Percentiles rank a stretch among this genome's conserved stretches.
Conservation (phyloP, 768 basidiomycete species). For the Xanthoconium stramineum region DNA sequence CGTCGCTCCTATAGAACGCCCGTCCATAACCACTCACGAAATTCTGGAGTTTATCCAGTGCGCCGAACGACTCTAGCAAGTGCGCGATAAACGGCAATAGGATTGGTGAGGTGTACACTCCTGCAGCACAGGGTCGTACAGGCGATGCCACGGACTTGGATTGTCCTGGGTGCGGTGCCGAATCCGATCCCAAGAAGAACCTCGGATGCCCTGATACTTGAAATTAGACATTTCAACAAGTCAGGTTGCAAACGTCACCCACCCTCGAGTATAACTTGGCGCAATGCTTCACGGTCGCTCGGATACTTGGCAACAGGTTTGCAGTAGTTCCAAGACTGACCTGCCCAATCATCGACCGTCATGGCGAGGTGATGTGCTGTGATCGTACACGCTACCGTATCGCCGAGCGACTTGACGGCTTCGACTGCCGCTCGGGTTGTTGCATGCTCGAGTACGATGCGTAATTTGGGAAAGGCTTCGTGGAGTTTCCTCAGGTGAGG, state of each 20-base stretch:
- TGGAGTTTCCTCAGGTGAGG: constrained; percentile 85
- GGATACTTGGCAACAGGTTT: constrained; percentile 98
- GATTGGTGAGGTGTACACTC: constrained; percentile 92
- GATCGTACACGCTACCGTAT: constrained; percentile 92
- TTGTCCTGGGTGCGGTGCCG: constrained; percentile 81
- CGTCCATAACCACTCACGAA: constrained; percentile 83
- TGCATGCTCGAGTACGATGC: constrained; percentile 96
- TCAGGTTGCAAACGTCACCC: constrained; percentile 6
- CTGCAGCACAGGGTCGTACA: constrained; percentile 81
- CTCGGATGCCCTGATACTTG: constrained; percentile 69
- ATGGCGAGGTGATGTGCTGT: constrained; percentile 94
- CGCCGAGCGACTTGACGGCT: constrained; percentile 70
- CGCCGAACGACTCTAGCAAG: constrained; percentile 82
- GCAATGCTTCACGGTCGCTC: constrained; percentile 81
- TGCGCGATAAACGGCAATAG: constrained; percentile 88
- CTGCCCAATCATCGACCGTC: constrained; percentile 95
- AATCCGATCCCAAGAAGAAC: constrained; percentile 97
- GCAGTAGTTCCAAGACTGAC: constrained; percentile 94
- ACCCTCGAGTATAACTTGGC: constrained; percentile 76
- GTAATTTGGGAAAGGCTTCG: constrained; percentile 77
- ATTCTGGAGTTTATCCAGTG: constrained; percentile 73
- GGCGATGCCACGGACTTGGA: constrained; percentile 71
- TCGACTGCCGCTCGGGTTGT: constrained; percentile 91
- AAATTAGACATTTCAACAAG: neutral
- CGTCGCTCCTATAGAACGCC: constrained; percentile 61